Conservation (phyloP, 2,329 filamentous ascomycete species). For the Ambrosiella beaveri region DNA sequence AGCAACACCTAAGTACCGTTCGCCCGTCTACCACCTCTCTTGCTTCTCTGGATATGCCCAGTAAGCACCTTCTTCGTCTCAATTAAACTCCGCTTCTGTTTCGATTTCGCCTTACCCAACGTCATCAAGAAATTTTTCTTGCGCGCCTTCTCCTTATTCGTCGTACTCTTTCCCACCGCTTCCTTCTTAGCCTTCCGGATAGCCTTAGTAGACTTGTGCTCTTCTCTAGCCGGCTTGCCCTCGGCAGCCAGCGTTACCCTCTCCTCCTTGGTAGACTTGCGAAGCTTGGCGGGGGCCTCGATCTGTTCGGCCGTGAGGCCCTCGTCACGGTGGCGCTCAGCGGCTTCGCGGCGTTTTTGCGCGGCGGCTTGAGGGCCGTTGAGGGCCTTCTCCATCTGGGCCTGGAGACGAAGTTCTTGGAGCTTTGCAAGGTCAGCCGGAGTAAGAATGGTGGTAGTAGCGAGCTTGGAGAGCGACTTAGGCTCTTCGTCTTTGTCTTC, state of each 20-base stretch:
- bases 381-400: slow-evolving; percentile 50
- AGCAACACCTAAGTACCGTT: slow-evolving; percentile 32
- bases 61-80: slow-evolving; percentile 67
- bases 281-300: slow-evolving; percentile 64
- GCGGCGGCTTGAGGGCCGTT: slow-evolving; percentile 20
- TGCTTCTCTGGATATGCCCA: slow-evolving; percentile 66
- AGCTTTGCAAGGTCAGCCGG: slow-evolving; percentile 93
- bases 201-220: slow-evolving; percentile 76
- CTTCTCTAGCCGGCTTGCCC: slow-evolving; percentile 56
- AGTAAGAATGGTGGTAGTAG: slow-evolving; percentile 86
- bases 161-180: slow-evolving; percentile 81
- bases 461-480: slow-evolving; percentile 45
- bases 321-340: slow-evolving; percentile 62
- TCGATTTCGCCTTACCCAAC: slow-evolving; percentile 82
- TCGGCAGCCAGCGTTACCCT: slow-evolving; percentile 68
- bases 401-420: slow-evolving; percentile 62
- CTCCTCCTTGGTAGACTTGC: slow-evolving; percentile 80
- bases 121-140: slow-evolving; percentile 99
- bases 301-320: slow-evolving; percentile 82
- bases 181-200: slow-evolving; percentile 76
- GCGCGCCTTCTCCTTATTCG: slow-evolving; percentile 89
- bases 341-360: slow-evolving; percentile 29
- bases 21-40: slow-evolving; percentile 65
- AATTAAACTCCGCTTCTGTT: slow-evolving; percentile 84
- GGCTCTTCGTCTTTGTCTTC: slow-evolving; percentile 21